Evolutionary conservation across 257 asterid species (phyloP).

Genomic region (Solanum sparsipilum): DNA sequence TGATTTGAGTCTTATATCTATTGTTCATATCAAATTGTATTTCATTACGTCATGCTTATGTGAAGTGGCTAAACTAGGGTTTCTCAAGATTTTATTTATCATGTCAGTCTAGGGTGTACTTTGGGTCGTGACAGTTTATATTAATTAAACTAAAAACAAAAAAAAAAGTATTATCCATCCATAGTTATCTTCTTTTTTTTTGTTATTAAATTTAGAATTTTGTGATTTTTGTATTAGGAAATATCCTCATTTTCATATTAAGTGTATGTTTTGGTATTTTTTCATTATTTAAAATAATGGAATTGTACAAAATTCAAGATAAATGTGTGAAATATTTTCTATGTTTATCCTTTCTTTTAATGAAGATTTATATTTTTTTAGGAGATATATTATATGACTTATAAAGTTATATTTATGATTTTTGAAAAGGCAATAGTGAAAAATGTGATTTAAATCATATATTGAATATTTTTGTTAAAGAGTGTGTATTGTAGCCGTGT

Average conservation of each 20-base stretch:
- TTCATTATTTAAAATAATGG: not conserved
- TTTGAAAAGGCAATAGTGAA: not conserved
- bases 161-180: not conserved
- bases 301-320: not conserved
- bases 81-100: not conserved
- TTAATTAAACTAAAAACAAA: not conserved
- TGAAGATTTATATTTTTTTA: not conserved
- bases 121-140: not conserved
- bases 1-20: not conserved
- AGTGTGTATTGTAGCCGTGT: too few relatives aligned
- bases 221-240: not conserved
- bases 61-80: not conserved
- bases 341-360: not conserved
- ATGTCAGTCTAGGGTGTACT: not conserved
- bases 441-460: too few relatives aligned
- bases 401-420: not conserved
- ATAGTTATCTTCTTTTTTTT: not conserved
- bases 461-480: not conserved
- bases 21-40: too few relatives aligned
- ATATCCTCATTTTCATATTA: not conserved
- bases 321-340: not conserved
- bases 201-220: too few relatives aligned
- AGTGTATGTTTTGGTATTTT: not conserved
- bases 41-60: not conserved
- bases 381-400: not conserved